Evolutionary conservation across 352 stramenopile genomes (phyloP), one percentile per base, ranked within the genome.

Genomic region (Globisporangium barbulae): DNA sequence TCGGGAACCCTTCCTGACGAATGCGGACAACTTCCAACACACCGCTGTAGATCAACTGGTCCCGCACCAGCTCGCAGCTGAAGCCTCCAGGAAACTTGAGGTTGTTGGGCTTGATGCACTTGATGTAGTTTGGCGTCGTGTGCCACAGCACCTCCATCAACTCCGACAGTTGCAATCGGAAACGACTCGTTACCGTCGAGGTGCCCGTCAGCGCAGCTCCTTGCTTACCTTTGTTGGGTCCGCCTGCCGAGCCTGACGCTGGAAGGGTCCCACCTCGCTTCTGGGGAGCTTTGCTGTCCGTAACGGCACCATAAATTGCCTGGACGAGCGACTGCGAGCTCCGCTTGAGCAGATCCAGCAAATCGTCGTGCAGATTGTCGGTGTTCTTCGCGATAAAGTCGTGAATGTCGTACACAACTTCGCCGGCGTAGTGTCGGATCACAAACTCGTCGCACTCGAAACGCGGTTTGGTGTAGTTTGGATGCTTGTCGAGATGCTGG

Each of bases 61-160:
- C 91, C 19, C 94, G 81, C 13, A 97, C 90, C 9, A 94, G 68
- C 30, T 95, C 72, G 33, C 89, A 89, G 64, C 96, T 94, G 60
- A 98, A 97, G 12, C 88, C 74, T 44, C 92, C 83, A 0, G 91
- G 79, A 48, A 96, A 94, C 67, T 98, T 98, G 19, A 95, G 65
- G 53, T 91, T 96, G 77, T 98, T 98, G 5, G 94, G 94, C 74
- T 98, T 98, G 72, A 98, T 96, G 62, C 93, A 98, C 65, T 97
- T 94, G 68, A 98, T 93, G 67, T 98, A 98, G 42, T 93, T 93
- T 6, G 91, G 91, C n/a, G 90, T 91, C 49, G 93, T 98, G 42
- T 72, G 75, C 72, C 78, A 85, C 12, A 97, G 63, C 37, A 94
- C 83, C 6, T 91, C 81, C 85, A 94, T 94, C 41, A 97, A 70